A percentile compares a stretch with the other conserved stretches of the same genome.
phyloP scores from a whole-genome alignment of 116 monocot species.

The Zostera marina region DNA sequence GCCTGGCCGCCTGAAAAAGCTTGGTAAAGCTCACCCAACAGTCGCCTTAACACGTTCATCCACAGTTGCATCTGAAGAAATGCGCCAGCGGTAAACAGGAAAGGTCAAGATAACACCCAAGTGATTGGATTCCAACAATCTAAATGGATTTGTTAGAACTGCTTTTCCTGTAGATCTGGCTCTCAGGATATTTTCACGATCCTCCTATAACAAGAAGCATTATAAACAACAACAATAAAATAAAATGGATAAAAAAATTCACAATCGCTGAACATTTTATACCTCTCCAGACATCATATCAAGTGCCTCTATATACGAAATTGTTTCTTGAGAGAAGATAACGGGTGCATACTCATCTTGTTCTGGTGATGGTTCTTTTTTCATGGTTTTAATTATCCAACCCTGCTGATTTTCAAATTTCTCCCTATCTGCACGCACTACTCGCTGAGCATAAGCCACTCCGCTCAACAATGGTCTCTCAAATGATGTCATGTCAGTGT shows the following conservation, averaged over 20 bases:
- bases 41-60: constrained; percentile 75
- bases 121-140: constrained; percentile 72
- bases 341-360: constrained; percentile 97
- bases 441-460: constrained; percentile 82
- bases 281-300: constrained; percentile 99
- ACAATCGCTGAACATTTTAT: not conserved
- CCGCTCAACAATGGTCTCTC: constrained; percentile 82
- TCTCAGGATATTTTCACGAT: constrained; percentile 80
- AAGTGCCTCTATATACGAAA: constrained; percentile 77
- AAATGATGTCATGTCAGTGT: constrained; percentile 72
- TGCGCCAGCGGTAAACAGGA: constrained; percentile 56
- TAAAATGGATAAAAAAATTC: not conserved
- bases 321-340: constrained; percentile 91
- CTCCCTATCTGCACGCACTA: constrained; percentile 62
- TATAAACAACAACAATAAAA: no score
- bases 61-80: constrained; percentile 41
- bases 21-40: constrained; percentile 48
- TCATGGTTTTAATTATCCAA: constrained; percentile 86
- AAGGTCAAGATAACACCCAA: constrained; percentile 93
- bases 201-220: constrained; percentile 40
- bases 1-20: not conserved
- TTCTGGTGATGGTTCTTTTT: constrained; percentile 47
- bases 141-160: constrained; percentile 88
- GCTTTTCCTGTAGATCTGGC: constrained; percentile 89
- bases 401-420: constrained; percentile 77